Base-by-base conservation (phyloP, 1,284 basidiomycete genomes). In the Microbotryum intermedium region DNA sequence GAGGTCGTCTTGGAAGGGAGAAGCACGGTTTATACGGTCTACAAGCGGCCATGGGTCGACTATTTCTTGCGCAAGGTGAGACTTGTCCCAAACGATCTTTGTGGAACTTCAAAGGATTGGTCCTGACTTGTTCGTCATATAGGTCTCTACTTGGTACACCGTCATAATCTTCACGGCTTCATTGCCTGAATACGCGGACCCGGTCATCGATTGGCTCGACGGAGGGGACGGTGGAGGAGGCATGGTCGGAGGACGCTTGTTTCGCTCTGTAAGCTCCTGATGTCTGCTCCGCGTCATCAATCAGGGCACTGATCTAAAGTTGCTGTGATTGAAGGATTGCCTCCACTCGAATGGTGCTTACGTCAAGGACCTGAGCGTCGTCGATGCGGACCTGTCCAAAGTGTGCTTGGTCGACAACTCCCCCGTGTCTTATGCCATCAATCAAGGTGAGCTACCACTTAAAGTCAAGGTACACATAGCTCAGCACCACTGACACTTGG, bases 171-270 rank as follows among this genome's bases (percentile, higher is more conserved):
- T 94, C 76, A 99, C 94, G 21, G 95, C 94, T 2, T 97, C 92
- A 7, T 91, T 99, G 86, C 88, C 92, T 72, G 94, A 98, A 76
- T 99, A 99, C 74, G 94, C 94, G 60, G 94, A 99, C 77, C 94
- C 95, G 0, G 94, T 99, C 29, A 98, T 99, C 70, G 95, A 99
- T 77, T 99, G 95, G 94, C 78, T 99, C 60, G 94, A 99, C 73
- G 90, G 88, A 61, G 94, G 94, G 3, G 81, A 90, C 51, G 76
- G 75, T 0, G 45, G 62, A 3, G 66, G 65, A 3, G 90, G 90
- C 9, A 87, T 98, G 59, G 83, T 99, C 48, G 83, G 81, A 1
- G 86, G 87, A 64, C 83, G 92, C 44, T 80, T 97, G 62, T 99
- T 97, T 75, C 83, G 94, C 62, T 91, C 97, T 77, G 89, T 89